Evolutionary conservation across 495 filamentous ascomycete genomes (phyloP), one percentile per base, ranked within the genome.

Genomic region (Neurospora sp.): DNA sequence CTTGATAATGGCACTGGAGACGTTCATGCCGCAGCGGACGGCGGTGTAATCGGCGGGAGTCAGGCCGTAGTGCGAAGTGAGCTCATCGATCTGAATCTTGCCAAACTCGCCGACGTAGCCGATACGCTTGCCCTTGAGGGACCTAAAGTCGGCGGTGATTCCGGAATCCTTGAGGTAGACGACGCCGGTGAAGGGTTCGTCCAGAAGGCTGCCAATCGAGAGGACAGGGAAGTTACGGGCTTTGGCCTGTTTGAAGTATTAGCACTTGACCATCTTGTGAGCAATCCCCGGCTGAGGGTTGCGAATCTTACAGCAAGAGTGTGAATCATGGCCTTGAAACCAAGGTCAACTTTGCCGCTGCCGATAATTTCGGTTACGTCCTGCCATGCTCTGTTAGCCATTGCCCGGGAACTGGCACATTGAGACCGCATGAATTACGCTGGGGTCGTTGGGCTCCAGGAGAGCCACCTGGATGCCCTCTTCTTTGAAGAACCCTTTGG

Each of bases 291-390:
- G 18, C 79, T 62, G 54, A 62, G 54, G 27, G 27, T 35, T 18
- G 27, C 27, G 27, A 62, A 35, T 62, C 85, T 72, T 82, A 89
- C 89, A 62, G 89, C 89, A 72, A 92, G 85, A 37, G 90, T 91
- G 78, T 92, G 90, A 76, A 92, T 92, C 90, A 92, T 92, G 73
- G 90, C 90, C 80, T 92, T 92, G 86, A 92, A 91, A 42, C 89
- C 90, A 82, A 92, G 88, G 80, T 92, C 90, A 62, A 91, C 87
- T 78, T 91, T 91, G 74, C 88, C 88, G 76, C 87, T 90, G 49
- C 90, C 90, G 78, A 92, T 90, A 80, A 92, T 91, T 80, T 92
- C 90, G 77, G 90, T 92, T 74, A 92, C 90, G 86, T 92, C 79
- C 78, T 83, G 54, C 14, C 54, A 11, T 39, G 5, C 41, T 5